These are phyloP conservation scores for Cryomyces minteri DNA, from an alignment of 495 filamentous ascomycete genomes.

Conservation along the genomic window DNA sequence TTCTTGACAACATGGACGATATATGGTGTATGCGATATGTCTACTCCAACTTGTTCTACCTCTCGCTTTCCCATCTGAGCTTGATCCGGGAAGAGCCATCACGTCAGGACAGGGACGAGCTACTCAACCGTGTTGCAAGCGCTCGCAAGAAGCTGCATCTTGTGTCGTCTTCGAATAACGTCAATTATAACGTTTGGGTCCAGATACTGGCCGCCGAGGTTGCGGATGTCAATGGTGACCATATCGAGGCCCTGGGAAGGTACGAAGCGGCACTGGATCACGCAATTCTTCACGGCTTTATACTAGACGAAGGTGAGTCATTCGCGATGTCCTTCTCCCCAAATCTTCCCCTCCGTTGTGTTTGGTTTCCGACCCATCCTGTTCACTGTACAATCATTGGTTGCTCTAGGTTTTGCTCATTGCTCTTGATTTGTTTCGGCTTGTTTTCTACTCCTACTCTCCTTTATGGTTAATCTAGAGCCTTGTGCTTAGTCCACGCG, in stretches of 20 bases:
- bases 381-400: too few species aligned
- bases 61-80: conserved; percentile 46
- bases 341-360: background rate
- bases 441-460: too few species aligned
- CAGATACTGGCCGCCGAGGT: conserved; percentile 56
- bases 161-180: conserved; percentile 46
- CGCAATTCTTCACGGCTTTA: conserved; percentile 55
- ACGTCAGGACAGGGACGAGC: conserved; percentile 29
- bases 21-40: conserved; percentile 58
- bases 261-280: conserved; percentile 72
- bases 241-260: conserved; percentile 38
- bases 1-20: conserved; percentile 35
- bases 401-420: too few species aligned
- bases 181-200: conserved; percentile 69
- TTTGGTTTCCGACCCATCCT: too few species aligned
- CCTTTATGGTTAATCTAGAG: too few species aligned
- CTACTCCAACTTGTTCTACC: conserved; percentile 46
- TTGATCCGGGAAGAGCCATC: conserved; percentile 36
- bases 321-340: background rate
- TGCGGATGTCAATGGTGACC: conserved; percentile 41
- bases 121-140: conserved; percentile 34
- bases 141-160: conserved; percentile 49
- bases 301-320: conserved; percentile 57
- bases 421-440: too few species aligned
- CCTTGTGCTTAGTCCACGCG: too few species aligned